A percentile compares a stretch with the other conserved stretches of the same genome.
These are phyloP conservation scores for Lanmaoa pseudosensibilis DNA, from an alignment of 768 basidiomycete genomes.

Conservation along the genomic window DNA sequence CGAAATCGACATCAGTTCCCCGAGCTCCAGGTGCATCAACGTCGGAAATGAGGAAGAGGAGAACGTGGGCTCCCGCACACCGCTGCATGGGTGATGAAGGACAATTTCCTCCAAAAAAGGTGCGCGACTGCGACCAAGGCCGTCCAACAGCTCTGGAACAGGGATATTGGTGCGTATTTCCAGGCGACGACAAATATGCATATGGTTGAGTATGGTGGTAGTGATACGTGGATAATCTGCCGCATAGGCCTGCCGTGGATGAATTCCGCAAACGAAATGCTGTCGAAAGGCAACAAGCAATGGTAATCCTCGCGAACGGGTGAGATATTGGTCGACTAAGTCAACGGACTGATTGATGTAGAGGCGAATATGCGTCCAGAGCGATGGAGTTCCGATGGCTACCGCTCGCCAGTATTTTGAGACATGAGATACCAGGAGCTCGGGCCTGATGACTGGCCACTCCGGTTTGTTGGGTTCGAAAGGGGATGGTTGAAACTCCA, in stretches of 20 bases:
- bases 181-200: conserved; percentile 26
- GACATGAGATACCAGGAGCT: conserved; percentile 41
- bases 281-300: conserved; percentile 24
- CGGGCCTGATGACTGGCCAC: conserved; percentile 20
- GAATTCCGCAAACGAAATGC: conserved; percentile 19
- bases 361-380: conserved; percentile 40
- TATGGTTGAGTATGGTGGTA: conserved; percentile 27
- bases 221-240: conserved; percentile 25
- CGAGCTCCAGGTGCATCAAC: conserved; percentile 25
- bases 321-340: conserved; percentile 28
- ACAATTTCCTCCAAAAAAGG: conserved; percentile 28
- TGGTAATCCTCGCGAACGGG: conserved; percentile 27
- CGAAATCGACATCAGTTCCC: conserved; percentile 18
- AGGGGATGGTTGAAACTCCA: not conserved
- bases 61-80: conserved; percentile 9
- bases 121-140: conserved; percentile 21
- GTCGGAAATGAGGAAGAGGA: conserved; percentile 22
- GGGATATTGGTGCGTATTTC: conserved; percentile 27
- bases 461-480: conserved; percentile 3
- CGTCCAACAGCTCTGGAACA: conserved; percentile 27
- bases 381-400: conserved; percentile 36
- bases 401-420: conserved; percentile 44
- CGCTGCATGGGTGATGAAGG: conserved; percentile 23
- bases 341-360: conserved; percentile 28
- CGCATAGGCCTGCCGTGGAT: conserved; percentile 19